Conservation (phyloP, 2,329 filamentous ascomycete species). For the Elsinoe necatrix region DNA sequence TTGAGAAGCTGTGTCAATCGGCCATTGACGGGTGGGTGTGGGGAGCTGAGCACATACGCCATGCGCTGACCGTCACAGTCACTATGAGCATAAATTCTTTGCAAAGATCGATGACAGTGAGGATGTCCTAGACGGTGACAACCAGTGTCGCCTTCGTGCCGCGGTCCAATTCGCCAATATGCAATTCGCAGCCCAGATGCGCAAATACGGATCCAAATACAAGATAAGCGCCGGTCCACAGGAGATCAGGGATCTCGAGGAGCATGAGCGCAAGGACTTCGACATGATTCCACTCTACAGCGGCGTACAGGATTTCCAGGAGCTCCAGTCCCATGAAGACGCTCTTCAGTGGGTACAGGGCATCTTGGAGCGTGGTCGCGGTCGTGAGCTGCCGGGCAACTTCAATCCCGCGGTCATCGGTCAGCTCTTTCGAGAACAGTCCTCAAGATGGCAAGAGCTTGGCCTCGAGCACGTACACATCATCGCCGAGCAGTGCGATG, state of each 20-base stretch:
- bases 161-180: conserved; percentile 44
- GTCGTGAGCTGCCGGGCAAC: conserved; percentile 51
- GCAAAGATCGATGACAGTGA: background rate
- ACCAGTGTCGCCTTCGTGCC: conserved; percentile 44
- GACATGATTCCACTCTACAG: conserved; percentile 17
- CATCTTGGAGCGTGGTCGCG: conserved; percentile 38
- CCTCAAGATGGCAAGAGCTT: conserved; percentile 43
- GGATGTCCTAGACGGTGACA: background rate
- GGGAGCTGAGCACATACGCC: no score
- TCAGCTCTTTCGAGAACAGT: conserved; percentile 54
- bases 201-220: conserved; percentile 34
- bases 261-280: conserved; percentile 19
- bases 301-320: conserved; percentile 16
- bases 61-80: background rate
- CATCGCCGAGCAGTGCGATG: conserved; percentile 28
- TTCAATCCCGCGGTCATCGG: conserved; percentile 53
- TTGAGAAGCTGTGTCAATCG: conserved; percentile 22
- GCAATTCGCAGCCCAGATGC: conserved; percentile 41
- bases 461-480: conserved; percentile 30
- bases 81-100: conserved; percentile 9
- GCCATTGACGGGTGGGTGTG: no score
- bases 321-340: conserved; percentile 20
- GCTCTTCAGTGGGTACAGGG: conserved; percentile 36
- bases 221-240: conserved; percentile 25
- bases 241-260: conserved; percentile 18